Percentiles rank a stretch among this genome's conserved stretches.
These are phyloP conservation scores for Colletotrichum cordylinicola DNA, from an alignment of 2,329 filamentous ascomycete species.

Conservation along the genomic window DNA sequence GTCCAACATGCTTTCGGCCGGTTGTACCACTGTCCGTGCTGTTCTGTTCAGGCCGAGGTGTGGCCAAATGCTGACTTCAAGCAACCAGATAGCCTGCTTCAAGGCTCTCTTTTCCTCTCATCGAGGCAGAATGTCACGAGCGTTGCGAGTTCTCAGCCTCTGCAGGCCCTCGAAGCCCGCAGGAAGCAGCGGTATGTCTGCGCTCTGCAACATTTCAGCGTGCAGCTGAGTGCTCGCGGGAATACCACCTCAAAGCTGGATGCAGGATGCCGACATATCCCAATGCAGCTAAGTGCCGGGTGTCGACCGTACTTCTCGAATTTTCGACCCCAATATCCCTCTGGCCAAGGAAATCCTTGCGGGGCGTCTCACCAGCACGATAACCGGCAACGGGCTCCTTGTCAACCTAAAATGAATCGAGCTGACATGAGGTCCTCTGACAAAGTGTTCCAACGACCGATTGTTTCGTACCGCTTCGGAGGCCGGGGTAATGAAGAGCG, in stretches of 20 bases:
- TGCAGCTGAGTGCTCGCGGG: neutral
- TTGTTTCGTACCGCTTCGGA: neutral
- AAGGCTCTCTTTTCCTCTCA: neutral
- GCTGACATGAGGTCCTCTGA: neutral
- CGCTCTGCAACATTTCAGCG: neutral
- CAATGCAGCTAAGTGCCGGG: neutral
- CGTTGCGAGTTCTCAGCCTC: neutral
- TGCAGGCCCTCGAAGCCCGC: neutral
- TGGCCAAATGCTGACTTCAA: constrained; percentile 11
- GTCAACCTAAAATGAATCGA: constrained; percentile 7
- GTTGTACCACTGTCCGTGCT: constrained; percentile 4
- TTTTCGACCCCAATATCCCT: constrained; percentile 11
- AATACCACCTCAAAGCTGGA: neutral
- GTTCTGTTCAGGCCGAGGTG: constrained; percentile 6
- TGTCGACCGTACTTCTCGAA: neutral
- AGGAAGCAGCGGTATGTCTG: neutral
- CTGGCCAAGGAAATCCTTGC: constrained; percentile 12
- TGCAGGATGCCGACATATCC: neutral
- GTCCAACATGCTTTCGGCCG: constrained; percentile 11
- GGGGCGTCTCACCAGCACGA: constrained; percentile 2
- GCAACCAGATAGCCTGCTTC: neutral
- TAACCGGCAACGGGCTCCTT: neutral
- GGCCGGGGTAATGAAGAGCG: neutral
- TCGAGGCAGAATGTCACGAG: neutral
- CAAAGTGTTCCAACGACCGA: neutral